Evolutionary conservation across 176 grass and related monocot genomes (phyloP).

Genomic region (Musa schizocarpa): DNA sequence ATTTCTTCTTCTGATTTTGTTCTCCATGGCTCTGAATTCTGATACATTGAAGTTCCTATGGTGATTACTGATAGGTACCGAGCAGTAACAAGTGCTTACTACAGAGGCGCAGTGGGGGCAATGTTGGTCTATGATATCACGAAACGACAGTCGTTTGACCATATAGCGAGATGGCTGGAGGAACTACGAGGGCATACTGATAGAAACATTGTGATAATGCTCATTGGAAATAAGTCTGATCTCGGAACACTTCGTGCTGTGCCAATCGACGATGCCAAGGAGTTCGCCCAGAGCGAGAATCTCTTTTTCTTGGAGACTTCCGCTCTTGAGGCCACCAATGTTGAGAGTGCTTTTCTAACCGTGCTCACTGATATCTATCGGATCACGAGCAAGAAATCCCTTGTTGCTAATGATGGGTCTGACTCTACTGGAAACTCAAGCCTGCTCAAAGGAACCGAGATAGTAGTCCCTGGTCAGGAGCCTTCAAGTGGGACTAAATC

Average conservation of each 20-base stretch:
- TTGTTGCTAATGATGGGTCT: not conserved
- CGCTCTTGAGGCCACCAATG: slow-evolving; percentile 11
- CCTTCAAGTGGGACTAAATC: not conserved
- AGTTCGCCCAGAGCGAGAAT: not conserved
- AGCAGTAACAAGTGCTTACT: slow-evolving; percentile 10
- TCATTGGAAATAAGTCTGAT: slow-evolving; percentile 16
- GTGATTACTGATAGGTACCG: not conserved
- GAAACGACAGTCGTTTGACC: slow-evolving; percentile 6
- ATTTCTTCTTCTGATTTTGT: not conserved
- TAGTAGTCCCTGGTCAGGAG: not conserved
- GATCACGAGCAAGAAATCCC: slow-evolving; percentile 3
- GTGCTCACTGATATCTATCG: slow-evolving; percentile 9
- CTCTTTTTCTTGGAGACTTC: slow-evolving; percentile 13
- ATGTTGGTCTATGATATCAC: slow-evolving; percentile 16
- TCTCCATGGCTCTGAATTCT: too few species aligned
- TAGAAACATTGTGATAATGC: slow-evolving; percentile 13
- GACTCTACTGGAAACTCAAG: not conserved
- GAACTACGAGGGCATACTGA: slow-evolving; percentile 6
- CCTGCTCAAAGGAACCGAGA: slow-evolving; percentile 6
- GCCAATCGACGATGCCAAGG: slow-evolving; percentile 4
- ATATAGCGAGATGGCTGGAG: slow-evolving; percentile 4
- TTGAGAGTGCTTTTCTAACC: slow-evolving; percentile 5
- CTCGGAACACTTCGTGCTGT: slow-evolving; percentile 15
- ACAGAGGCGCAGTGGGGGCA: slow-evolving; percentile 11
- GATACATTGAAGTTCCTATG: not conserved